Percentiles rank a stretch among this genome's conserved stretches.
These are phyloP conservation scores for Boletus sp. DNA, from an alignment of 768 basidiomycete species.

Conservation along the genomic window DNA sequence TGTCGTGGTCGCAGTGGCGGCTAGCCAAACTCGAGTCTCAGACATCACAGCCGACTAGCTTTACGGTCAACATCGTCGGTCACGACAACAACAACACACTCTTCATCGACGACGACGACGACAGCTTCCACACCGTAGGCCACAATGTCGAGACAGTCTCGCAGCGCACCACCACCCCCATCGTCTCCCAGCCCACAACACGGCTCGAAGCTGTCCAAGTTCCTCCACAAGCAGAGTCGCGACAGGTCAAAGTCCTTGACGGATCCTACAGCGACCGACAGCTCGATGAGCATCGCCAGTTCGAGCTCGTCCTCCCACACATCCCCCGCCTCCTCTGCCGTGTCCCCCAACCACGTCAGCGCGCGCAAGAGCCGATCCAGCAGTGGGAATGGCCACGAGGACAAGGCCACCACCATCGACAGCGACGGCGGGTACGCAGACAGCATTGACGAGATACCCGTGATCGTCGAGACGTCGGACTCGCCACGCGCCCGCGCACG, in stretches of 20 bases:
- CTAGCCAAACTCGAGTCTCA: conserved; percentile 8
- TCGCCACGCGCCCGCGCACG: conserved; percentile 54
- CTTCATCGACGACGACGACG: conserved; percentile 7
- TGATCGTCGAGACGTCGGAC: conserved; percentile 62
- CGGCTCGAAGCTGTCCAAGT: conserved; percentile 60
- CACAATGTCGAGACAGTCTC: conserved; percentile 47
- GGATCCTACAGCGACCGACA: conserved; percentile 35
- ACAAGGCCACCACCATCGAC: conserved; percentile 20
- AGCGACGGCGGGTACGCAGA: conserved; percentile 34
- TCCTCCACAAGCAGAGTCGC: conserved; percentile 60
- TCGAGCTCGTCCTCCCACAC: conserved; percentile 38
- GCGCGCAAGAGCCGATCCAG: conserved; percentile 38
- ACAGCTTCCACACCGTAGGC: not conserved
- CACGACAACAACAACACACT: conserved; percentile 19
- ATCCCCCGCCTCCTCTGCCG: conserved; percentile 30
- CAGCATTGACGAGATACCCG: conserved; percentile 50
- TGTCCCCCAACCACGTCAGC: conserved; percentile 21
- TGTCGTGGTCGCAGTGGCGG: conserved; percentile 13
- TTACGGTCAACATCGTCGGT: conserved; percentile 17
- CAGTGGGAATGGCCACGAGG: conserved; percentile 19
- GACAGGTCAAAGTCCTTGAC: conserved; percentile 58
- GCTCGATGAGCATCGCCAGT: conserved; percentile 37
- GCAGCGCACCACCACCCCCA: conserved; percentile 40
- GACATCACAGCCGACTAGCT: conserved; percentile 9
- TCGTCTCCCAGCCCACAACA: conserved; percentile 41